phyloP scores from a whole-genome alignment of 768 basidiomycete genomes.

The Neoboletus magnificus region DNA sequence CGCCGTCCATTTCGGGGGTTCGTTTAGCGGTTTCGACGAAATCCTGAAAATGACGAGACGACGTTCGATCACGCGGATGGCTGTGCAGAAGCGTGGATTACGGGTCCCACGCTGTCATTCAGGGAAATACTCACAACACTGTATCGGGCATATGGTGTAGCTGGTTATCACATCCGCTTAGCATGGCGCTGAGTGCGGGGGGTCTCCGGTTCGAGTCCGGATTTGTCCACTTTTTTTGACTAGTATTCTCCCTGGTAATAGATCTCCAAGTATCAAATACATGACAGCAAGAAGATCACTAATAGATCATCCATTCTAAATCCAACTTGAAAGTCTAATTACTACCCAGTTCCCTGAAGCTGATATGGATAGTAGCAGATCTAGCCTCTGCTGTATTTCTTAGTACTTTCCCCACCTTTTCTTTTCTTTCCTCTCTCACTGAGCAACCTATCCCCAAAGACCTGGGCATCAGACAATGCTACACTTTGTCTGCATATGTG shows the following conservation, averaged over 20 bases:
- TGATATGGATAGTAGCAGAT: too few relatives aligned
- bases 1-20: constrained; percentile 22
- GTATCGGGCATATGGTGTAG: constrained; percentile 37
- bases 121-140: background rate
- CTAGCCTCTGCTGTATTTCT: too few relatives aligned
- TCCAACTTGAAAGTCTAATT: too few relatives aligned
- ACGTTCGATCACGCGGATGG: constrained; percentile 26
- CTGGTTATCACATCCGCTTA: constrained; percentile 42
- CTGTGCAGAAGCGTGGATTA: constrained; percentile 10
- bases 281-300: too few relatives aligned
- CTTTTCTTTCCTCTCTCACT: too few relatives aligned
- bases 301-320: too few relatives aligned
- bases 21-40: constrained; percentile 12
- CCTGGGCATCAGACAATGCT: too few relatives aligned
- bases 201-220: constrained; percentile 41
- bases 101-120: constrained; percentile 1
- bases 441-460: too few relatives aligned
- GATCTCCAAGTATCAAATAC: too few relatives aligned
- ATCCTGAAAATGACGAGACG: constrained; percentile 28
- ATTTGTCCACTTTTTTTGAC: constrained; percentile 32
- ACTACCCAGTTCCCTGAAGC: too few relatives aligned
- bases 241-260: background rate
- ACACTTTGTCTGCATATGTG: too few relatives aligned
- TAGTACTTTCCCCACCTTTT: too few relatives aligned
- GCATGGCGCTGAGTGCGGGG: constrained; percentile 35